These are phyloP conservation scores for Parascedosporium putredinis DNA, from an alignment of 2,329 filamentous ascomycete species.

Conservation along the genomic window DNA sequence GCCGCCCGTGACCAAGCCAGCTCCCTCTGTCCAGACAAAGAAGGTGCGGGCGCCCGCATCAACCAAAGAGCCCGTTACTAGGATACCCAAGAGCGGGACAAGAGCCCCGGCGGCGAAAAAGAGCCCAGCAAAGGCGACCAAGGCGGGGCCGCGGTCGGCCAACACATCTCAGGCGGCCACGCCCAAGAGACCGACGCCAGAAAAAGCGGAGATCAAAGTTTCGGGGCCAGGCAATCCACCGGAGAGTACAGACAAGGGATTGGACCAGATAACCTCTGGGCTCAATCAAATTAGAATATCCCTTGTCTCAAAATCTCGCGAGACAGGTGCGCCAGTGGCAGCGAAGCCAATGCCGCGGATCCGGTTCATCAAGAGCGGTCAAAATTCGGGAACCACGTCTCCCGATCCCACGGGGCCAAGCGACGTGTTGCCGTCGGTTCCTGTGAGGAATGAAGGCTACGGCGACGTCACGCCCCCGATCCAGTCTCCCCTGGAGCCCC, in stretches of 20 bases:
- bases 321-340: neutral
- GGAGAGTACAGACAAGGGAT: slow-evolving; percentile 17
- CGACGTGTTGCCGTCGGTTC: neutral
- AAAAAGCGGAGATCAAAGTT: slow-evolving; percentile 3
- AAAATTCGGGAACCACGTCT: neutral
- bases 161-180: neutral
- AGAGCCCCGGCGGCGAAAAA: slow-evolving; percentile 20
- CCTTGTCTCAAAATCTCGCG: slow-evolving; percentile 46
- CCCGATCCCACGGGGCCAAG: neutral
- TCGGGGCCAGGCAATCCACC: slow-evolving; percentile 16
- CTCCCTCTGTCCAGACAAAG: slow-evolving; percentile 7
- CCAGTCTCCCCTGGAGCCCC: neutral
- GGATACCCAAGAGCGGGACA: slow-evolving; percentile 23
- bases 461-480: neutral
- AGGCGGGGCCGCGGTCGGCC: neutral
- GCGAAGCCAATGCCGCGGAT: neutral
- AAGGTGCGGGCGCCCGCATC: slow-evolving; percentile 8
- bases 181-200: neutral
- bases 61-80: slow-evolving; percentile 25
- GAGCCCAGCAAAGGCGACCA: slow-evolving; percentile 6
- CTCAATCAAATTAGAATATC: slow-evolving; percentile 57
- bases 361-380: neutral
- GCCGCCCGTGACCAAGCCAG: neutral
- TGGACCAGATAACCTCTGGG: slow-evolving; percentile 45
- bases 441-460: neutral